Conservation (phyloP, 352 stramenopile species). For the Pythium coloratum region DNA sequence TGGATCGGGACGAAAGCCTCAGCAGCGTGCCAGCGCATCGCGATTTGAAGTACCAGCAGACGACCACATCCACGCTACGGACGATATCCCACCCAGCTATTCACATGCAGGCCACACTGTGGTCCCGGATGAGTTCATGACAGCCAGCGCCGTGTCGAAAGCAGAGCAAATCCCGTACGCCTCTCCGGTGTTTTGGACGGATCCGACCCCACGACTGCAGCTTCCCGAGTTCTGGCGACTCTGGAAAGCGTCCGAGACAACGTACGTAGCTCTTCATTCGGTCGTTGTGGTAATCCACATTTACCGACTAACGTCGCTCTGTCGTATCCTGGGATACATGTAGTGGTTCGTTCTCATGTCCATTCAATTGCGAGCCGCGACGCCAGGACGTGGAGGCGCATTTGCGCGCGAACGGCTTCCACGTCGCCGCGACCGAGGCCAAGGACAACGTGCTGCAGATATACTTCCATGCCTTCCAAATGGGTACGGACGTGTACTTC, state of each 20-base stretch:
- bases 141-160: slow-evolving; percentile 22
- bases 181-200: slow-evolving; percentile 57
- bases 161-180: slow-evolving; percentile 53
- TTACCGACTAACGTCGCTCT: too few relatives aligned
- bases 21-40: not conserved
- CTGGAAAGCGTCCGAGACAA: slow-evolving; percentile 69
- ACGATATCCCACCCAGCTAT: not conserved
- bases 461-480: slow-evolving; percentile 66
- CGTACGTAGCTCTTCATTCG: slow-evolving; percentile 32
- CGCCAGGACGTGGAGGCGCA: slow-evolving; percentile 47
- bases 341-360: slow-evolving; percentile 77
- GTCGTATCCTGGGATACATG: too few relatives aligned
- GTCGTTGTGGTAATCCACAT: too few relatives aligned
- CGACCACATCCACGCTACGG: not conserved
- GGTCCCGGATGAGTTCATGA: slow-evolving; percentile 3
- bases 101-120: not conserved
- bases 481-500: slow-evolving; percentile 50
- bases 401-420: slow-evolving; percentile 47
- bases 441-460: slow-evolving; percentile 62
- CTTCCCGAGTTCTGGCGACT: slow-evolving; percentile 39
- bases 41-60: not conserved
- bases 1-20: not conserved
- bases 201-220: slow-evolving; percentile 25
- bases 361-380: slow-evolving; percentile 55
- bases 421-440: slow-evolving; percentile 52